Evolutionary conservation across 768 basidiomycete species (phyloP).

Genomic region (Boletellus emodensis): DNA sequence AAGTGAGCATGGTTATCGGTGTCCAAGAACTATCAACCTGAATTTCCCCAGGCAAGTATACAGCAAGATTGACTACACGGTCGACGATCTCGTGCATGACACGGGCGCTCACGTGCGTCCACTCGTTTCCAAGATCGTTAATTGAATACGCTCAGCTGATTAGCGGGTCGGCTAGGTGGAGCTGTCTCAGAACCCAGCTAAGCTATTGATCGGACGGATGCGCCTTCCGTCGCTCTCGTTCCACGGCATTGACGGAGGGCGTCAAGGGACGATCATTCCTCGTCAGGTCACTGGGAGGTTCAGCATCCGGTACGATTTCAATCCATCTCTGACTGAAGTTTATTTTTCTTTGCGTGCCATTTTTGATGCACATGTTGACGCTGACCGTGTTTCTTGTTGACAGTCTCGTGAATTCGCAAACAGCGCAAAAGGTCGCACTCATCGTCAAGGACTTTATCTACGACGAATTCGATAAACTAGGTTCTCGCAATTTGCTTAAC

Average conservation of each 20-base stretch:
- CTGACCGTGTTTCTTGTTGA: background rate
- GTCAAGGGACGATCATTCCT: slow-evolving; percentile 57
- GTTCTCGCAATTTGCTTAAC: slow-evolving; percentile 70
- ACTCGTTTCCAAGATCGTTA: background rate
- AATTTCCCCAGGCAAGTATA: slow-evolving; percentile 1
- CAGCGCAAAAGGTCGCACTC: slow-evolving; percentile 53
- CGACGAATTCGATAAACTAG: slow-evolving; percentile 74
- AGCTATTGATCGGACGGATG: slow-evolving; percentile 60
- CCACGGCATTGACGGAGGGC: slow-evolving; percentile 65
- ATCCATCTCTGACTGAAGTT: background rate
- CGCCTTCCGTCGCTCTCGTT: slow-evolving; percentile 55
- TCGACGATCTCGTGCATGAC: background rate
- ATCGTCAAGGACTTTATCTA: slow-evolving; percentile 66
- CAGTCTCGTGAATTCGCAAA: slow-evolving; percentile 76
- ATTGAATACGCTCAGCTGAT: slow-evolving; percentile 21
- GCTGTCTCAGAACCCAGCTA: slow-evolving; percentile 47
- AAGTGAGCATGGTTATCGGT: background rate
- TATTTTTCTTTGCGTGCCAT: background rate
- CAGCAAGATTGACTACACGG: background rate
- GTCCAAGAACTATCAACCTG: background rate
- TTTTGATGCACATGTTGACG: background rate
- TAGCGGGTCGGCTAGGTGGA: slow-evolving; percentile 30
- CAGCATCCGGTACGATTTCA: slow-evolving; percentile 44
- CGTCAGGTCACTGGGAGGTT: slow-evolving; percentile 54
- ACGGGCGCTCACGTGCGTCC: background rate